phyloP scores from a whole-genome alignment of 106 monocot species.

The Allium fistulosum region DNA sequence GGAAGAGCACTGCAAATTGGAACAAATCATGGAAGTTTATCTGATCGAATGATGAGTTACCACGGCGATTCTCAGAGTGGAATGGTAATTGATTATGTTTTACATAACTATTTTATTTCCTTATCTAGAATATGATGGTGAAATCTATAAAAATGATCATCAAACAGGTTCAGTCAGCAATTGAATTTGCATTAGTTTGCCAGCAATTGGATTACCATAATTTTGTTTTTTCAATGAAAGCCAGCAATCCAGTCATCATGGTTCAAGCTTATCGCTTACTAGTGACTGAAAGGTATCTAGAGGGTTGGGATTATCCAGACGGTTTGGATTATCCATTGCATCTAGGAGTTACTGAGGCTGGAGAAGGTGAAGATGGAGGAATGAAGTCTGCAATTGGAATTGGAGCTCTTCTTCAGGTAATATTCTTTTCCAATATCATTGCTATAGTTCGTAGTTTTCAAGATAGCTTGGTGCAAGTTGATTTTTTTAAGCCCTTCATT shows the following conservation, averaged over 20 bases:
- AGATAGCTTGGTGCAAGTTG: no score
- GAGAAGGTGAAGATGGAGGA: slow-evolving; percentile 98
- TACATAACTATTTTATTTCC: no score
- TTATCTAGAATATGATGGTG: no score
- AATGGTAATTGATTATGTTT: slow-evolving; percentile 53
- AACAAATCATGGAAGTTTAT: slow-evolving; percentile 99
- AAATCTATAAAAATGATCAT: neutral
- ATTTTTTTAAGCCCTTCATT: no score
- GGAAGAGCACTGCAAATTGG: slow-evolving; percentile 98
- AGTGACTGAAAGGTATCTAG: slow-evolving; percentile 97
- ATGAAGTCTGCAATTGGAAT: slow-evolving; percentile 99
- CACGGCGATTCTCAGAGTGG: slow-evolving; percentile 98
- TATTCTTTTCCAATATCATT: neutral
- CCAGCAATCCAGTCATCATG: slow-evolving; percentile 98
- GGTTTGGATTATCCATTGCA: slow-evolving; percentile 44
- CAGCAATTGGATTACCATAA: slow-evolving; percentile 89
- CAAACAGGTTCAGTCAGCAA: slow-evolving; percentile 95
- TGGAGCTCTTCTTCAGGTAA: slow-evolving; percentile 91
- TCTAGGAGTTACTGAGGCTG: slow-evolving; percentile 97
- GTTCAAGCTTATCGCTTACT: slow-evolving; percentile 96
- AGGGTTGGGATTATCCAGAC: slow-evolving; percentile 80
- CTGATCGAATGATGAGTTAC: slow-evolving; percentile 99
- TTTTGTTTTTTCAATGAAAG: slow-evolving; percentile 99
- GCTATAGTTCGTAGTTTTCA: no score
- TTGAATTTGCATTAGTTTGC: slow-evolving; percentile 98